phyloP scores from a whole-genome alignment of 345 rosid genomes.

The Hibiscus trionum region DNA sequence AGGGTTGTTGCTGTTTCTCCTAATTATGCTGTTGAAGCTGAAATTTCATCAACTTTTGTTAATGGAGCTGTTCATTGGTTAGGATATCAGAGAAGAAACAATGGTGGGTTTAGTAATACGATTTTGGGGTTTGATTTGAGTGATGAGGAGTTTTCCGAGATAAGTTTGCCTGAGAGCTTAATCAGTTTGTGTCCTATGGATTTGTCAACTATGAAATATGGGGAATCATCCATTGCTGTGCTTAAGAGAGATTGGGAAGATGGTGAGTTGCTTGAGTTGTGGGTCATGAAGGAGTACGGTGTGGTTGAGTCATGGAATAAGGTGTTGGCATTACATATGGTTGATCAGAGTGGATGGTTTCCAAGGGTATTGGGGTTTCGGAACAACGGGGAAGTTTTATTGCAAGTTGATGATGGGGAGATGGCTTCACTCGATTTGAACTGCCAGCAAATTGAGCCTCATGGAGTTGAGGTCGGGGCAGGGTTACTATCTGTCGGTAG shows the following conservation, averaged over 20 bases:
- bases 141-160: not conserved
- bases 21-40: not conserved
- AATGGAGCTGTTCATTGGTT: not conserved
- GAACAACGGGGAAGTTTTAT: constrained; percentile 1
- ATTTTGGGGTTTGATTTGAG: not conserved
- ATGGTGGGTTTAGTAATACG: not conserved
- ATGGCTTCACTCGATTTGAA: not conserved
- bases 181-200: not conserved
- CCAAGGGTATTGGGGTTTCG: not conserved
- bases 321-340: not conserved
- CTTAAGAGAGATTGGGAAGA: not conserved
- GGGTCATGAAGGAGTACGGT: constrained; percentile 5
- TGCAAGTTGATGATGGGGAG: not conserved
- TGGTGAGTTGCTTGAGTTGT: not conserved
- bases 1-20: not conserved
- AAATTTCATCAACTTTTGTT: not conserved
- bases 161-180: not conserved
- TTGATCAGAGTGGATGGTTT: not conserved
- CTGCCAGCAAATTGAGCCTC: not conserved
- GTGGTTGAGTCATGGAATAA: not conserved
- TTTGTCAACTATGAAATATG: not conserved
- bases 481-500: not conserved
- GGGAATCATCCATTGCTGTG: not conserved
- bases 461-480: not conserved
- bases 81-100: not conserved